Evolutionary conservation across 2,329 filamentous ascomycete genomes (phyloP).

Genomic region (Rutstroemia sp.): DNA sequence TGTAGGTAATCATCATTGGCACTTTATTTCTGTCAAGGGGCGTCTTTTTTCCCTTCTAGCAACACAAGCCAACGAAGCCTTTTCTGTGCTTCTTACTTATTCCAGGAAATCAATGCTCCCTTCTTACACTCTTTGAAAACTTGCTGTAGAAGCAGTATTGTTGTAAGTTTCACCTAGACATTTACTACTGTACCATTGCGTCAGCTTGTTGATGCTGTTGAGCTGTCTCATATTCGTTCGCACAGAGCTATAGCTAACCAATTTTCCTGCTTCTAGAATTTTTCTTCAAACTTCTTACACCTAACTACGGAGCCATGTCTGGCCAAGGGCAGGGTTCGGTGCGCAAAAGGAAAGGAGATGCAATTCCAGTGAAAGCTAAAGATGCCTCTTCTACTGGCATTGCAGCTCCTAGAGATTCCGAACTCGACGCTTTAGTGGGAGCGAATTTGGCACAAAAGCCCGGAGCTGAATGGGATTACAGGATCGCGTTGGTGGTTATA

Average conservation of each 20-base stretch:
- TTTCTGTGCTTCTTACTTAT: not conserved
- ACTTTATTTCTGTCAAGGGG: slow-evolving; percentile 2
- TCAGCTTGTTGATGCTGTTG: not conserved
- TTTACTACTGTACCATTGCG: not conserved
- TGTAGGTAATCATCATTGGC: not conserved
- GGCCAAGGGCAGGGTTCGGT: slow-evolving; percentile 24
- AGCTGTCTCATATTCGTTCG: slow-evolving; percentile 2
- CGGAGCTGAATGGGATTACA: slow-evolving; percentile 73
- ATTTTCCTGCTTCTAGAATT: slow-evolving; percentile 2
- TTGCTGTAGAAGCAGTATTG: slow-evolving; percentile 9
- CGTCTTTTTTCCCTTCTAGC: not conserved
- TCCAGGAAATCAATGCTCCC: slow-evolving; percentile 4
- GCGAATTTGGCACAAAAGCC: slow-evolving; percentile 33
- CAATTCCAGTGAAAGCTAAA: slow-evolving; percentile 43
- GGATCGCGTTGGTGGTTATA: slow-evolving; percentile 67
- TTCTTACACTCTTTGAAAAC: slow-evolving; percentile 4
- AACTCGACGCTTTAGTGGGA: slow-evolving; percentile 45
- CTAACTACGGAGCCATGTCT: slow-evolving; percentile 22
- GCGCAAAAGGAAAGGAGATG: slow-evolving; percentile 36
- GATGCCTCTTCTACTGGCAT: slow-evolving; percentile 27
- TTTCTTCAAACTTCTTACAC: slow-evolving; percentile 12
- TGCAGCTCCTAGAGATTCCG: slow-evolving; percentile 31
- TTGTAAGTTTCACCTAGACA: slow-evolving; percentile 2
- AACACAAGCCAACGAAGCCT: not conserved
- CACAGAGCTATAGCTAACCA: slow-evolving; percentile 18